Percentiles rank a stretch among this genome's conserved stretches.
phyloP scores from a whole-genome alignment of 805 yeast species.

The Clavispora fructus region DNA sequence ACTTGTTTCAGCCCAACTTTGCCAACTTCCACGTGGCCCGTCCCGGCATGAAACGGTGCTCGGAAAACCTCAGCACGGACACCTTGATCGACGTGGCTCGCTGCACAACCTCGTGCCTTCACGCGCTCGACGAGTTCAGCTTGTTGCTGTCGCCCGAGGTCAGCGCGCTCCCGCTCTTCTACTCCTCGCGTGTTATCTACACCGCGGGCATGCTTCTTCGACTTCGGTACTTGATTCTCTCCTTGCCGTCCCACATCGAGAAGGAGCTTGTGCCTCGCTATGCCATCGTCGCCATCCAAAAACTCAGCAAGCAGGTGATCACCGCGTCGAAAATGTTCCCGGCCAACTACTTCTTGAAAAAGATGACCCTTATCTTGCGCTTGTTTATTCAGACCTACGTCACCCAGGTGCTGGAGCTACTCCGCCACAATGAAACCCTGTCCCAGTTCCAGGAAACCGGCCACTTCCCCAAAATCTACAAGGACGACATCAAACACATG shows the following conservation, averaged over 20 bases:
- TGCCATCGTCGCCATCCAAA: constrained; percentile 33
- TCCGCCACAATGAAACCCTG: constrained; percentile 16
- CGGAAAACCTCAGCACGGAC: constrained; percentile 16
- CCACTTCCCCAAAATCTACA: constrained; percentile 3
- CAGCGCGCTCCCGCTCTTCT: constrained; percentile 53
- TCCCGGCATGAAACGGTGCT: constrained; percentile 3
- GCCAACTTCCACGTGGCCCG: constrained; percentile 12
- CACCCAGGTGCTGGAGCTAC: constrained; percentile 41
- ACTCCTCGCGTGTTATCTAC: constrained; percentile 53
- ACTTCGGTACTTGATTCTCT: constrained; percentile 49
- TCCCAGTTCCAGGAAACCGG: not conserved
- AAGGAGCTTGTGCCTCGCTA: constrained; percentile 44
- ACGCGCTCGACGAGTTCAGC: constrained; percentile 45
- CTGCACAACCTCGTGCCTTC: constrained; percentile 51
- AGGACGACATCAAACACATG: constrained; percentile 17
- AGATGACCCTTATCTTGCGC: constrained; percentile 51
- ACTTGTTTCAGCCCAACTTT: constrained; percentile 53
- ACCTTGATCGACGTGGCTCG: constrained; percentile 42
- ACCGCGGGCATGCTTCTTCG: constrained; percentile 61
- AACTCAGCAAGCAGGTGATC: constrained; percentile 21
- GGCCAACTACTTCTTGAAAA: constrained; percentile 46
- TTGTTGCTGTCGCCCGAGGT: constrained; percentile 42
- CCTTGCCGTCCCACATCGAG: constrained; percentile 43
- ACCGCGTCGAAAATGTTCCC: constrained; percentile 24
- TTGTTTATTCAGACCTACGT: constrained; percentile 59